Evolutionary conservation across 2,329 filamentous ascomycete species (phyloP).

Genomic region (Colletotrichum sp.): DNA sequence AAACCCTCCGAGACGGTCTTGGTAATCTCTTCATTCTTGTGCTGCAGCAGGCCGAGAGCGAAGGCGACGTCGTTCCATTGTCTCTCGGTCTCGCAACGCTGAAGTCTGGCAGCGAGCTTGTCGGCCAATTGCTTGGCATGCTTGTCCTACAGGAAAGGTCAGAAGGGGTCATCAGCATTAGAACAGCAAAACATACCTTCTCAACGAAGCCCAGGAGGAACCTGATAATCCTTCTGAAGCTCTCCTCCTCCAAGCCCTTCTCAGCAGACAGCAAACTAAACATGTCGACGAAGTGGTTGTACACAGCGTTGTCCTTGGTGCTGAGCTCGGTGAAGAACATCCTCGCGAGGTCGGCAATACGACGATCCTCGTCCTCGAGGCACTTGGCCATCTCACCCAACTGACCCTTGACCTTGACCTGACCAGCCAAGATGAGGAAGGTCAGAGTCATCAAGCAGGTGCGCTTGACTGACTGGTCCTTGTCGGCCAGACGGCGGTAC

Average conservation of each 20-base stretch:
- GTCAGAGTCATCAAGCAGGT: constrained; percentile 99
- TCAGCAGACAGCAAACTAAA: constrained; percentile 91
- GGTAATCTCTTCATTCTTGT: constrained; percentile 90
- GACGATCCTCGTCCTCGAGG: constrained; percentile 92
- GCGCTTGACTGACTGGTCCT: constrained; percentile 88
- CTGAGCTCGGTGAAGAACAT: constrained; percentile 99
- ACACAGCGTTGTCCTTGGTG: constrained; percentile 98
- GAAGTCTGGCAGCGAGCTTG: constrained; percentile 86
- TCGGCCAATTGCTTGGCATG: constrained; percentile 93
- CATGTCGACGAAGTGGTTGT: constrained; percentile 99
- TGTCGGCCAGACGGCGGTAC: constrained; percentile 90
- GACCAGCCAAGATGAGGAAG: constrained; percentile 93
- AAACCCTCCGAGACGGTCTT: constrained; percentile 80
- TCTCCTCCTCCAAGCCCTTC: constrained; percentile 79
- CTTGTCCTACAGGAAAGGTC: constrained; percentile 72
- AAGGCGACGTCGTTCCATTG: constrained; percentile 99
- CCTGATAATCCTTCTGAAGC: constrained; percentile 84
- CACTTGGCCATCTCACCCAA: constrained; percentile 99
- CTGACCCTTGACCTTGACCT: constrained; percentile 99
- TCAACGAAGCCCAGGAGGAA: constrained; percentile 97
- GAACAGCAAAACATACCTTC: constrained; percentile 68
- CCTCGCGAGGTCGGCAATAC: constrained; percentile 88
- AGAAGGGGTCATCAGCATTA: background rate
- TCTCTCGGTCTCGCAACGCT: constrained; percentile 86
- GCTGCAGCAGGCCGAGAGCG: constrained; percentile 85